Evolutionary conservation across 495 filamentous ascomycete species (phyloP), one percentile per base, ranked within the genome.

Genomic region (Podospora pseudocomata): DNA sequence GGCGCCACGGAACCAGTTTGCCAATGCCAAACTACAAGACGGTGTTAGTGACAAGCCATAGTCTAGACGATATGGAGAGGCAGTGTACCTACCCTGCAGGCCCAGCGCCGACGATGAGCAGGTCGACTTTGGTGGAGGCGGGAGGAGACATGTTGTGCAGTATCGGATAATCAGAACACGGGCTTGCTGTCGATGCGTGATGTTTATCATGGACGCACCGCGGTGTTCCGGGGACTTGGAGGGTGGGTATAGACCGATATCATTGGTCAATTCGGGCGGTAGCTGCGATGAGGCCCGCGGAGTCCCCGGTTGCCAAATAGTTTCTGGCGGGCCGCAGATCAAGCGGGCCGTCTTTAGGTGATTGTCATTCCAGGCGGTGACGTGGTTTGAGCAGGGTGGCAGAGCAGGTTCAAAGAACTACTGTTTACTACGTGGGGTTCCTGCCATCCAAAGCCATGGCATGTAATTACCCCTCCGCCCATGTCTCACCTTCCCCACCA

Each of bases 101-200:
- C n/a, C 88, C 88, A n/a, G 88, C 87, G 9, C 89, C 89, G 26
- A 90, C 76, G 34, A 90, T 86, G 63, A 91, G 77, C 1, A 86
- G 76, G 68, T 87, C 84, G 6, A 84, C 77, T 6, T 26, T n/a
- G 1, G 5, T 68, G 32, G 27, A 58, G 4, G 55, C 16, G 3
- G 23, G n/a, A 58, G 55, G n/a, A 19, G 23, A 20, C n/a, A 26
- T 58, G 55, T 15, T 26, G 55, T 58, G n/a, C 3, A 23, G n/a
- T 58, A 13, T 58, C 3, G 3, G 55, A 23, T 20, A 18, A 20
- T 58, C 9, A 49, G 39, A 16, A 13, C 3, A 11, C 13, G 39
- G 55, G 6, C 55, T 58, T 5, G 55, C 3, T 20, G 55, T 58
- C 1, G 55, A 7, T 32, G 30, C 30, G 4, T 6, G 7, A 32